Base-by-base conservation (phyloP, 179 eudicot species). In the Sideroxylon spinosum region DNA sequence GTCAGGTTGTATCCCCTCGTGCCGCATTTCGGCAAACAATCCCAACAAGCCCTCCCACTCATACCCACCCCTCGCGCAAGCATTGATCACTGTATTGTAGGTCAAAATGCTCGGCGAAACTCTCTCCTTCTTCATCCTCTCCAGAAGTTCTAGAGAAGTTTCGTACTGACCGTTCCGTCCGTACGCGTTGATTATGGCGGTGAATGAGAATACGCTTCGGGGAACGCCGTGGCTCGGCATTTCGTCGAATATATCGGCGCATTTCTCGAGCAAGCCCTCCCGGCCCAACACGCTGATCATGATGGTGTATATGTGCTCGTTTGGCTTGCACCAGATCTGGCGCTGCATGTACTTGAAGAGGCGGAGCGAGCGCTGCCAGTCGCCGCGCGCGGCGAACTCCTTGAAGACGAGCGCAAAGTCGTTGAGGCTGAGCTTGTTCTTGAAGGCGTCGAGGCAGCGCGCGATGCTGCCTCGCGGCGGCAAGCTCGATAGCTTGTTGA, bases 311-410 rank as follows among this genome's bases (percentile, higher is more conserved):
- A 94, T 94, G 62, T 91, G 92, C 71, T 94, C 98, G 79, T 94
- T 94, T n/a, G 98, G 98, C 84, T 92, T 94, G 60, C 96, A 92
- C 98, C 98, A 94, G 46, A 94, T 83, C 81, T 94, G 98, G 63
- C 98, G 88, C 88, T 94, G 98, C 94, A 92, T 94, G 68, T 94
- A 91, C 84, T 94, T 94, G 78, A 94, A 94, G 62, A 94, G 81
- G 20, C 98, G 85, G 13, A 94, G 82, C 0, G 98, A 92, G 57
- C 98, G 84, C 78, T 94, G 98, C 98, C 98, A 94, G 55, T 94
- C 98, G 60, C 97, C 92, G 48, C 98, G 89, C 0, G 84, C 88
- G 20, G 98, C 97, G 76, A 94, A 93, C 81, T 94, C 98, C 85
- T 89, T 90, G 84, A 94, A 94, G 52, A 94, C 93, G 67, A 79